phyloP scores from a whole-genome alignment of 2,329 filamentous ascomycete species.

The Aspergillus brasiliensis region DNA sequence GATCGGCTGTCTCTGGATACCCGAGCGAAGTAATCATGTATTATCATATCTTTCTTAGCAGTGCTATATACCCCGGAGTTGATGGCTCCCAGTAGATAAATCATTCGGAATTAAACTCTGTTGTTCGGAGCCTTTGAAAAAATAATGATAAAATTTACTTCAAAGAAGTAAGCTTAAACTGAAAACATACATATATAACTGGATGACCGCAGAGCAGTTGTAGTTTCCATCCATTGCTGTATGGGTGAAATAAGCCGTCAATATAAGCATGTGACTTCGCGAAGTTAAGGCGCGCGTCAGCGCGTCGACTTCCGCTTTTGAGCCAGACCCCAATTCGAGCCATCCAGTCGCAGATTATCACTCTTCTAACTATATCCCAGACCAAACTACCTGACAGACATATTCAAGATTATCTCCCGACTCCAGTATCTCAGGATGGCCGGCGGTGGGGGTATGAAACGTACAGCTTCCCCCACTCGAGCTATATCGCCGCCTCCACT shows the following conservation, averaged over 20 bases:
- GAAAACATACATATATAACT: neutral
- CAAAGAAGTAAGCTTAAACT: neutral
- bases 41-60: slow-evolving; percentile 16
- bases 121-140: neutral
- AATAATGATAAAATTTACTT: neutral
- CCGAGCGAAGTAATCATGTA: slow-evolving; percentile 53
- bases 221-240: neutral
- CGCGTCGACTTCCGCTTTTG: slow-evolving; percentile 24
- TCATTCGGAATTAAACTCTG: neutral
- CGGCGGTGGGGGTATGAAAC: slow-evolving; percentile 34
- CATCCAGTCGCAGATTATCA: neutral
- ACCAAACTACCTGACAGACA: neutral
- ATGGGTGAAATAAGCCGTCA: neutral
- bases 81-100: slow-evolving; percentile 16
- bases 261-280: slow-evolving; percentile 43
- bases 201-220: slow-evolving; percentile 5
- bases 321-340: neutral
- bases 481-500: slow-evolving; percentile 60
- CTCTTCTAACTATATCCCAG: slow-evolving; percentile 6
- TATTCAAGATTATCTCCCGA: slow-evolving; percentile 12
- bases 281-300: slow-evolving; percentile 29
- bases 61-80: slow-evolving; percentile 23
- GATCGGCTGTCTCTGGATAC: slow-evolving; percentile 64
- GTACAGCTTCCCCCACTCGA: slow-evolving; percentile 38
- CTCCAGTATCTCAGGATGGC: slow-evolving; percentile 28